Percentiles rank a stretch among this genome's conserved stretches.
Evolutionary conservation across 2,329 filamentous ascomycete species (phyloP).

Genomic region (Ophiostoma perfectum): DNA sequence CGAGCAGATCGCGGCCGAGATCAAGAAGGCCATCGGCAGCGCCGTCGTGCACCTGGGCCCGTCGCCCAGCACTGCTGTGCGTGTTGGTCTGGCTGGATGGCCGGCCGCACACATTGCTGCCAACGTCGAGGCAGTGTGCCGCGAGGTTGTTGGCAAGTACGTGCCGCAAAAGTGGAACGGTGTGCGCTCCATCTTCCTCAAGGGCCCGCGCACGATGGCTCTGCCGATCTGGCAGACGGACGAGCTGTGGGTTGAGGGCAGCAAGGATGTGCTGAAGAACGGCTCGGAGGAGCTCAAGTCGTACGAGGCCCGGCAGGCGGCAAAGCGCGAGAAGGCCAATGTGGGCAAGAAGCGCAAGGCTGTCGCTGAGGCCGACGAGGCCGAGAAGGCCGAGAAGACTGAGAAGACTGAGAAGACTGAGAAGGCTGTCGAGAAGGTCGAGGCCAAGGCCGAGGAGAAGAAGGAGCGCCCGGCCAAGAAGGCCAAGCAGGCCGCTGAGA

Average conservation of each 20-base stretch:
- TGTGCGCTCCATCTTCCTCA: constrained; percentile 79
- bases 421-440: constrained; percentile 48
- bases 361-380: constrained; percentile 31
- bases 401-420: constrained; percentile 46
- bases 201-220: constrained; percentile 79
- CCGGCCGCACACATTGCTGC: constrained; percentile 68
- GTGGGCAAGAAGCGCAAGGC: constrained; percentile 62
- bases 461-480: constrained; percentile 42
- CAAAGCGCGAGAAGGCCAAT: constrained; percentile 48
- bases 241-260: constrained; percentile 77
- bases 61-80: constrained; percentile 72
- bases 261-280: constrained; percentile 63
- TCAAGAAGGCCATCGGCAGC: constrained; percentile 69
- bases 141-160: constrained; percentile 67
- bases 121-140: constrained; percentile 70
- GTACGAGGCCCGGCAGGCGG: constrained; percentile 32
- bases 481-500: constrained; percentile 36
- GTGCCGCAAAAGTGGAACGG: constrained; percentile 85
- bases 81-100: constrained; percentile 71
- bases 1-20: constrained; percentile 68
- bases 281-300: constrained; percentile 45
- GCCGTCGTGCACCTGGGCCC: constrained; percentile 76
- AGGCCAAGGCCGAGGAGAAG: constrained; percentile 39
- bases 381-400: constrained; percentile 38
- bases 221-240: constrained; percentile 92